phyloP scores from a whole-genome alignment of 2,329 filamentous ascomycete species.

The Byssoonygena ceratinophila region DNA sequence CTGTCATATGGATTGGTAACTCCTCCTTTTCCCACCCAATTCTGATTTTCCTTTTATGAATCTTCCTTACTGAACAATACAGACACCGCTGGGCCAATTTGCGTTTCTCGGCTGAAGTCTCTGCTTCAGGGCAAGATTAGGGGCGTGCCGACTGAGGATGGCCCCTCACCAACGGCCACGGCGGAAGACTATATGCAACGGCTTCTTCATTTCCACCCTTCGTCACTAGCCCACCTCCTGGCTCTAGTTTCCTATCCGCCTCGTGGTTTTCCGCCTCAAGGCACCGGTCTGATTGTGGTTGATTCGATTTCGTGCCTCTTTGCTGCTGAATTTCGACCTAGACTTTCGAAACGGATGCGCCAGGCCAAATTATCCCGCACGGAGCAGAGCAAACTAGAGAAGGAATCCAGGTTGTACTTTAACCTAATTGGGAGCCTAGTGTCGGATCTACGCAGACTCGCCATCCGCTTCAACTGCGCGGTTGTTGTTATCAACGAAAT shows the following conservation, averaged over 20 bases:
- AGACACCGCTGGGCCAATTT: conserved; percentile 44
- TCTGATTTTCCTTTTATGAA: no score
- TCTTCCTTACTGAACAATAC: conserved; percentile 9
- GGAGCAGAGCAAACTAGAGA: conserved; percentile 11
- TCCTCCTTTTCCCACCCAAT: not conserved
- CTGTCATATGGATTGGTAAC: conserved; percentile 73
- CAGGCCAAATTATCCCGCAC: conserved; percentile 29
- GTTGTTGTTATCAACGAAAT: conserved; percentile 69
- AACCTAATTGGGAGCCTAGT: conserved; percentile 58
- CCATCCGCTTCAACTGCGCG: conserved; percentile 60
- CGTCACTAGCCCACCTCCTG: conserved; percentile 55
- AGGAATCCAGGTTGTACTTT: conserved; percentile 28
- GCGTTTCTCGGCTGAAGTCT: conserved; percentile 39
- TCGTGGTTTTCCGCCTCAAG: conserved; percentile 48
- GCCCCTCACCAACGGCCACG: not conserved
- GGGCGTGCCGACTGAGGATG: not conserved
- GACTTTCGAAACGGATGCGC: conserved; percentile 32
- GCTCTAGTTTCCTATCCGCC: conserved; percentile 63
- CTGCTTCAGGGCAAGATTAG: conserved; percentile 29
- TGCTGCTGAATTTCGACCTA: conserved; percentile 61
- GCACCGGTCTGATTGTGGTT: conserved; percentile 60
- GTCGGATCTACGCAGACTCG: conserved; percentile 55
- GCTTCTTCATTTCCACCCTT: conserved; percentile 49
- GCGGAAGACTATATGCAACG: not conserved
- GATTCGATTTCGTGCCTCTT: conserved; percentile 69